phyloP scores from a whole-genome alignment of 805 yeast genomes.

The Grigorovia humatica region DNA sequence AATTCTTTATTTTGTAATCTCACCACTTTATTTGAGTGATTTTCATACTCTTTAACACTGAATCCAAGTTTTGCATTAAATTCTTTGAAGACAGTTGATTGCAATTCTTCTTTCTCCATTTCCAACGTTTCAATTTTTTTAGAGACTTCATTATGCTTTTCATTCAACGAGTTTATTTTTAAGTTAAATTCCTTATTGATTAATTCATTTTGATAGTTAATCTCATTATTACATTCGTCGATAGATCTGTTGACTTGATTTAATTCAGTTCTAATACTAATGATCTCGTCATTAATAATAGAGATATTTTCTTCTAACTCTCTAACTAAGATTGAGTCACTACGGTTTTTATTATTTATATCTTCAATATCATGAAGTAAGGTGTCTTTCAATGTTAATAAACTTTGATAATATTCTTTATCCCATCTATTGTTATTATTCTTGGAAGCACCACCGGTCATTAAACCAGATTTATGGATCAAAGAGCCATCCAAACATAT shows the following conservation, averaged over 20 bases:
- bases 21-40: constrained; percentile 47
- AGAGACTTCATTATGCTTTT: constrained; percentile 15
- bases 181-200: constrained; percentile 22
- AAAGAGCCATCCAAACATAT: constrained; percentile 80
- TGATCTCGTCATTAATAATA: constrained; percentile 37
- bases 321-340: constrained; percentile 48
- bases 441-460: constrained; percentile 81
- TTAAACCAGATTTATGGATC: constrained; percentile 74
- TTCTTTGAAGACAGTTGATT: constrained; percentile 35
- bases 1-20: constrained; percentile 51
- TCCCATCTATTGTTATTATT: constrained; percentile 52
- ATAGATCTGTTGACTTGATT: constrained; percentile 36
- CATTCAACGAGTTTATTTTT: constrained; percentile 16
- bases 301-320: constrained; percentile 46
- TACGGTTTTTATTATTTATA: constrained; percentile 32
- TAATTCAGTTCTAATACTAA: constrained; percentile 36
- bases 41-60: constrained; percentile 59
- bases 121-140: constrained; percentile 22
- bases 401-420: constrained; percentile 49
- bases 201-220: constrained; percentile 36
- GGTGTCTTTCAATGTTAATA: constrained; percentile 41
- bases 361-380: constrained; percentile 38
- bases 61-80: constrained; percentile 52
- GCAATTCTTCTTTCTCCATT: constrained; percentile 29
- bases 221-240: constrained; percentile 39